These are phyloP conservation scores for Sarocladiaceae sp. DNA, from an alignment of 2,329 filamentous ascomycete genomes.

Conservation along the genomic window DNA sequence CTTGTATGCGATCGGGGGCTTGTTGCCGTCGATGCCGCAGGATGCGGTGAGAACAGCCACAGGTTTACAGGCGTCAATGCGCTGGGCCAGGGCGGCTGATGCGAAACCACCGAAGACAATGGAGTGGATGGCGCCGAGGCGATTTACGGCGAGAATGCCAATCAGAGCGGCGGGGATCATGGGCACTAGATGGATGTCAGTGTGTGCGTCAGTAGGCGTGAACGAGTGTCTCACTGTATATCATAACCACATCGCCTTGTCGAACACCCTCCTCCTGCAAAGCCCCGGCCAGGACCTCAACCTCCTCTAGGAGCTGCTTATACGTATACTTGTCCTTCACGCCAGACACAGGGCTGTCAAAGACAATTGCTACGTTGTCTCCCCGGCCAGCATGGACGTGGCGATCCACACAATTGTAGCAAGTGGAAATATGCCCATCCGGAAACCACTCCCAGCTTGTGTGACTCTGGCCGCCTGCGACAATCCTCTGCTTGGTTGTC, in stretches of 20 bases:
- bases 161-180: constrained; percentile 91
- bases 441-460: constrained; percentile 87
- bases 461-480: constrained; percentile 57
- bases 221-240: constrained; percentile 66
- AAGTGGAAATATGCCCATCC: constrained; percentile 81
- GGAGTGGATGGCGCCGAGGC: constrained; percentile 81
- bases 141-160: constrained; percentile 73
- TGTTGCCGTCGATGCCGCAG: constrained; percentile 83
- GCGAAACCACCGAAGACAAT: constrained; percentile 95
- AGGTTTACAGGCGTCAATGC: constrained; percentile 77
- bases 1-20: constrained; percentile 72
- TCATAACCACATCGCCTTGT: constrained; percentile 79
- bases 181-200: constrained; percentile 58
- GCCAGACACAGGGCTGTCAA: constrained; percentile 78
- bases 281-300: constrained; percentile 75
- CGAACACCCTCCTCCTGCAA: constrained; percentile 74
- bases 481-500: constrained; percentile 52
- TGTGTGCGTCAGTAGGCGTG: not conserved
- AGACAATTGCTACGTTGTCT: constrained; percentile 68
- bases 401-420: constrained; percentile 85
- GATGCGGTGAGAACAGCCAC: constrained; percentile 78
- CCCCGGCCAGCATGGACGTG: constrained; percentile 80
- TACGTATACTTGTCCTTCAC: constrained; percentile 72
- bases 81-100: constrained; percentile 71
- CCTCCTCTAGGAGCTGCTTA: constrained; percentile 65